phyloP scores from a whole-genome alignment of 2,329 filamentous ascomycete genomes.

The Monilinia fructigena region DNA sequence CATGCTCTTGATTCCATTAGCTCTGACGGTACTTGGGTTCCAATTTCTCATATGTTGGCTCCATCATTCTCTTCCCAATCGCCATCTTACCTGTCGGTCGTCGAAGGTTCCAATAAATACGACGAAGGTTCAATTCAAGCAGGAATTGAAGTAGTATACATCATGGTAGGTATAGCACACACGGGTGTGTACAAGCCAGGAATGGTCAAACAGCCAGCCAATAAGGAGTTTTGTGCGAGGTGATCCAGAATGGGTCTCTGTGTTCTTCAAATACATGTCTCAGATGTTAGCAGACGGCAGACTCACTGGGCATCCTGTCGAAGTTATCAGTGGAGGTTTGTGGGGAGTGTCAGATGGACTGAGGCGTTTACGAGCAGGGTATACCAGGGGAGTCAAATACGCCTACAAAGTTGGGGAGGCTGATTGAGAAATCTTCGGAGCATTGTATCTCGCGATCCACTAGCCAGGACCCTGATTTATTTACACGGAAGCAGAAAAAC shows the following conservation, averaged over 20 bases:
- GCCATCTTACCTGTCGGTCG: background rate
- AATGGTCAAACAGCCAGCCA: slow-evolving; percentile 5
- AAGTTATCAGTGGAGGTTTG: slow-evolving; percentile 50
- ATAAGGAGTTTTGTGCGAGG: slow-evolving; percentile 5
- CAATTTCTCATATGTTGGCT: slow-evolving; percentile 3
- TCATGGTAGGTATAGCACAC: slow-evolving; percentile 14
- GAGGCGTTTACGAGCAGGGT: slow-evolving; percentile 55
- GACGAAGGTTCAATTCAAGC: slow-evolving; percentile 1
- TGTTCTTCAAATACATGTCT: slow-evolving; percentile 18
- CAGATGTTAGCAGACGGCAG: slow-evolving; percentile 49
- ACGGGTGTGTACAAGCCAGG: background rate
- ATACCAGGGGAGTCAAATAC: slow-evolving; percentile 62
- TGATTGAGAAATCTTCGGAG: background rate
- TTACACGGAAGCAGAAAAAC: background rate
- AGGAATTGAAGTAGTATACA: slow-evolving; percentile 7
- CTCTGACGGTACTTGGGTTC: slow-evolving; percentile 23
- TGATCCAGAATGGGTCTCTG: slow-evolving; percentile 4
- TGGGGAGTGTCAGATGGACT: slow-evolving; percentile 50
- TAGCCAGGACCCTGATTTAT: background rate
- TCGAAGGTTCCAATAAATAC: slow-evolving; percentile 8
- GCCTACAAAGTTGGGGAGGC: slow-evolving; percentile 45
- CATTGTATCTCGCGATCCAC: background rate
- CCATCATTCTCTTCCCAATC: background rate
- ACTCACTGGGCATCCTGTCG: slow-evolving; percentile 49
- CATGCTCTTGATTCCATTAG: slow-evolving; percentile 33